These are phyloP conservation scores for Colletotrichum abscissum DNA, from an alignment of 2,329 filamentous ascomycete species.

Conservation along the genomic window DNA sequence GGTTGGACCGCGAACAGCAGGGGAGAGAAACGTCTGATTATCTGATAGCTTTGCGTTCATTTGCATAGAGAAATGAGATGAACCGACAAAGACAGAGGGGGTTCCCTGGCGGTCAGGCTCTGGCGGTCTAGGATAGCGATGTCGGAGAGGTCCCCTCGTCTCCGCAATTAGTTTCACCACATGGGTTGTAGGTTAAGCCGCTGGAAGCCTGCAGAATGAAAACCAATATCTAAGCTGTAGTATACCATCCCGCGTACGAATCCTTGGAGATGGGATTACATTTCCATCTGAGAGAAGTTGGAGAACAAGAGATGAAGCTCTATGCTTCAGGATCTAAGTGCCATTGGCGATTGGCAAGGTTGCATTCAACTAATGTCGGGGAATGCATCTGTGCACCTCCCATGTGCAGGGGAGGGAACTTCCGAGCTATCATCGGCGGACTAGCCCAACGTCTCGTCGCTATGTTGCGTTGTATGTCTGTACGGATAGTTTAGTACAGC, in stretches of 20 bases:
- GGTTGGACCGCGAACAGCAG: slow-evolving; percentile 3
- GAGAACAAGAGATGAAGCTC: slow-evolving; percentile 12
- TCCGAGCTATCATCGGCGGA: slow-evolving; percentile 16
- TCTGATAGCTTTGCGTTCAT: slow-evolving; percentile 12
- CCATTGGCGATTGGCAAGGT: slow-evolving; percentile 14
- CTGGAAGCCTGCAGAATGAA: neutral
- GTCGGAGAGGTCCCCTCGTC: neutral
- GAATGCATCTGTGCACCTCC: slow-evolving; percentile 21
- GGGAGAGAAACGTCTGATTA: neutral
- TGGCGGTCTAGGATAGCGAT: slow-evolving; percentile 15
- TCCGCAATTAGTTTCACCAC: slow-evolving; percentile 28
- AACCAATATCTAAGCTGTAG: neutral
- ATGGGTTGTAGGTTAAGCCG: neutral
- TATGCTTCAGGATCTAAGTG: slow-evolving; percentile 4
- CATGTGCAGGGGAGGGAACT: slow-evolving; percentile 3
- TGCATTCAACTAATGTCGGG: slow-evolving; percentile 17
- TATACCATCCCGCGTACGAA: neutral
- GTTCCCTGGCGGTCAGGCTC: slow-evolving; percentile 1
- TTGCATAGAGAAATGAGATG: neutral
- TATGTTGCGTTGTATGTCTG: neutral
- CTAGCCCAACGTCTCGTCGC: neutral
- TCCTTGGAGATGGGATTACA: slow-evolving; percentile 4
- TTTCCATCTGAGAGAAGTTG: neutral
- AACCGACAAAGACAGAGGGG: neutral
- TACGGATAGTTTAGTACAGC: too few relatives aligned